These are phyloP conservation scores for Colletotrichum australisinense DNA, from an alignment of 2,329 filamentous ascomycete genomes.

Conservation along the genomic window DNA sequence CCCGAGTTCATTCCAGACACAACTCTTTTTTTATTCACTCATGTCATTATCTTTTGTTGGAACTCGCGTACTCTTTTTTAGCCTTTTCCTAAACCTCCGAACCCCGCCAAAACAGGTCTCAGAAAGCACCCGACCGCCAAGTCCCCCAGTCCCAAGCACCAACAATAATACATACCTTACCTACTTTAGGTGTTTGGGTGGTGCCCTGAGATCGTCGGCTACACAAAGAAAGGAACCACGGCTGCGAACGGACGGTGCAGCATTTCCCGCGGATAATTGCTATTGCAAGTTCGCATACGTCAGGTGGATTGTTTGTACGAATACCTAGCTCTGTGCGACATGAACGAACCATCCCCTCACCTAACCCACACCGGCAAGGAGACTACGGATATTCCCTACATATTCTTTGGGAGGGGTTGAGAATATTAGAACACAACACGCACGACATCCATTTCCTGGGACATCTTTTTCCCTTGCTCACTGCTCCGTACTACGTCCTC, in stretches of 20 bases:
- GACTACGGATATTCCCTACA: no score
- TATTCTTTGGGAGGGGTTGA: no score
- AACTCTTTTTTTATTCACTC: no score
- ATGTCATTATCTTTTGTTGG: no score
- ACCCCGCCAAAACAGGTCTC: background rate
- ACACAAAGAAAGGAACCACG: background rate
- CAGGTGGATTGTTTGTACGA: background rate
- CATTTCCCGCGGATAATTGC: background rate
- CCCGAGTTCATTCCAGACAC: no score
- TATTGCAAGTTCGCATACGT: background rate
- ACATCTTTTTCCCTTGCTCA: no score
- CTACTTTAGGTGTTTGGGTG: background rate
- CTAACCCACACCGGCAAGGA: background rate
- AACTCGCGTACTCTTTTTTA: background rate
- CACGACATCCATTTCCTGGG: background rate
- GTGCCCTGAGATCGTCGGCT: background rate
- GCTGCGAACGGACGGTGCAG: conserved; percentile 2
- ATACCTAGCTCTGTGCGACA: background rate
- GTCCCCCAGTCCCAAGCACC: background rate
- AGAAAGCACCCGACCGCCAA: background rate
- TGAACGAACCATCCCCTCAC: background rate
- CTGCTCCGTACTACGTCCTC: no score
- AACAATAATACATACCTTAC: background rate
- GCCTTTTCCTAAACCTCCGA: background rate
- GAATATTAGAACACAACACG: background rate